A percentile compares a stretch with the other conserved stretches of the same genome.
These are phyloP conservation scores for Xylaria telfairii DNA, from an alignment of 495 filamentous ascomycete species.

Conservation along the genomic window DNA sequence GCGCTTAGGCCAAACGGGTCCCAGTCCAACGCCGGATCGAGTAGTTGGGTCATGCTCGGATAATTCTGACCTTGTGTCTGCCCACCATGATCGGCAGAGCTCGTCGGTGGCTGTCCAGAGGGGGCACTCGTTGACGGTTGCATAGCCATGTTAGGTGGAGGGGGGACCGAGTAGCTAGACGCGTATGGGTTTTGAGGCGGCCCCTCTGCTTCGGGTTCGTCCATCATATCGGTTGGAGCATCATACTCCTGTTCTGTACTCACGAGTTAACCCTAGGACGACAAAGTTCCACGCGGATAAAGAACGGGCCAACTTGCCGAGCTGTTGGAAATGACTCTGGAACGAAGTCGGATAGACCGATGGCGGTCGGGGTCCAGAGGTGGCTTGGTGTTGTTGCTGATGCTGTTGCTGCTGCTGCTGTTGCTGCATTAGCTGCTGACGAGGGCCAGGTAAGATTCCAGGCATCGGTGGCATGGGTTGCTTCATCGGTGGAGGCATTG, in stretches of 20 bases:
- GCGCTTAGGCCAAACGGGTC: conserved; percentile 90
- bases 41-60: conserved; percentile 68
- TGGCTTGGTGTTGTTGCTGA: conserved; percentile 48
- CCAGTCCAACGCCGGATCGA: conserved; percentile 84
- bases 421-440: conserved; percentile 41
- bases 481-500: conserved; percentile 49
- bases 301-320: conserved; percentile 85
- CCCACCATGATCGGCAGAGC: conserved; percentile 35
- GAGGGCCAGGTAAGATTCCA: conserved; percentile 52
- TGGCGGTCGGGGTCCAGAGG: conserved; percentile 45
- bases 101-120: conserved; percentile 41
- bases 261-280: conserved; percentile 82
- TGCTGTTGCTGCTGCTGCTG: conserved; percentile 49
- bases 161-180: conserved; percentile 35
- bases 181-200: conserved; percentile 74
- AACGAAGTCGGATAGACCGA: conserved; percentile 81
- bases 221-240: conserved; percentile 91
- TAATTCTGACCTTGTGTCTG: conserved; percentile 52
- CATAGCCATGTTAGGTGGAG: conserved; percentile 46
- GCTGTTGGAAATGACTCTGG: conserved; percentile 94
- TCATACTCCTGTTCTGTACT: conserved; percentile 99
- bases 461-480: conserved; percentile 47
- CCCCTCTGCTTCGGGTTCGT: conserved; percentile 75
- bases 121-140: conserved; percentile 51
- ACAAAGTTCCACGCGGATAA: conserved; percentile 70